Evolutionary conservation across 2,329 filamentous ascomycete genomes (phyloP).

Genomic region (Cyphellophora europaea): DNA sequence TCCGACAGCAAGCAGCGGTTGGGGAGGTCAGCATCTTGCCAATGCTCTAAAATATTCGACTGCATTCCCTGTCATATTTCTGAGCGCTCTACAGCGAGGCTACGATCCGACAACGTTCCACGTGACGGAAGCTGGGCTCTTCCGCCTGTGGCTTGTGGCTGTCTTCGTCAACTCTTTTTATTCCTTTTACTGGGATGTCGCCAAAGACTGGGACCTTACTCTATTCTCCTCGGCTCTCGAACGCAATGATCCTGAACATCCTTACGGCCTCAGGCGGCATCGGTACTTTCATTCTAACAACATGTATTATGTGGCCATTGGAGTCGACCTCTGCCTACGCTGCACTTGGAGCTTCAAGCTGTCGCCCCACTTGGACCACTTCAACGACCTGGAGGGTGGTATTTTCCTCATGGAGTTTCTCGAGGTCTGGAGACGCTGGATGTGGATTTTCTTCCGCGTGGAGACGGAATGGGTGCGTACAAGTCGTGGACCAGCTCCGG

Average conservation of each 20-base stretch:
- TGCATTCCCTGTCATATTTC: slow-evolving; percentile 81
- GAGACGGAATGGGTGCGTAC: slow-evolving; percentile 78
- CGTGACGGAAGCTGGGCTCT: slow-evolving; percentile 46
- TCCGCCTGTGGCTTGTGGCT: slow-evolving; percentile 53
- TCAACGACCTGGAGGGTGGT: slow-evolving; percentile 77
- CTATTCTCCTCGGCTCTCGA: slow-evolving; percentile 56
- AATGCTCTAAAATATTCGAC: slow-evolving; percentile 94
- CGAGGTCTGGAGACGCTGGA: slow-evolving; percentile 81
- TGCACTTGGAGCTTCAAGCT: slow-evolving; percentile 91
- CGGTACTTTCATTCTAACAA: slow-evolving; percentile 62
- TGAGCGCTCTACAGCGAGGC: slow-evolving; percentile 65
- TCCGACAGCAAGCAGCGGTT: slow-evolving; percentile 43
- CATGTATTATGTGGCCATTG: slow-evolving; percentile 76
- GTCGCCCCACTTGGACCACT: slow-evolving; percentile 68
- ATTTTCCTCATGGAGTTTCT: slow-evolving; percentile 81
- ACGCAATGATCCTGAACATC: slow-evolving; percentile 54
- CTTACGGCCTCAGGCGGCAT: slow-evolving; percentile 67
- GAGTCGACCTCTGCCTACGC: slow-evolving; percentile 68
- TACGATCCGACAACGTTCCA: slow-evolving; percentile 42
- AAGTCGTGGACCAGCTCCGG: slow-evolving; percentile 45
- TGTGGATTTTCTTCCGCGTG: slow-evolving; percentile 94
- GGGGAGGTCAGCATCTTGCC: slow-evolving; percentile 78
- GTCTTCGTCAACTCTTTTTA: slow-evolving; percentile 79
- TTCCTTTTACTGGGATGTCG: slow-evolving; percentile 97
- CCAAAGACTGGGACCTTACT: slow-evolving; percentile 92